Percentiles rank a stretch among this genome's conserved stretches.
These are phyloP conservation scores for Quercus lobata DNA, from an alignment of 331 rosid species.

Conservation along the genomic window DNA sequence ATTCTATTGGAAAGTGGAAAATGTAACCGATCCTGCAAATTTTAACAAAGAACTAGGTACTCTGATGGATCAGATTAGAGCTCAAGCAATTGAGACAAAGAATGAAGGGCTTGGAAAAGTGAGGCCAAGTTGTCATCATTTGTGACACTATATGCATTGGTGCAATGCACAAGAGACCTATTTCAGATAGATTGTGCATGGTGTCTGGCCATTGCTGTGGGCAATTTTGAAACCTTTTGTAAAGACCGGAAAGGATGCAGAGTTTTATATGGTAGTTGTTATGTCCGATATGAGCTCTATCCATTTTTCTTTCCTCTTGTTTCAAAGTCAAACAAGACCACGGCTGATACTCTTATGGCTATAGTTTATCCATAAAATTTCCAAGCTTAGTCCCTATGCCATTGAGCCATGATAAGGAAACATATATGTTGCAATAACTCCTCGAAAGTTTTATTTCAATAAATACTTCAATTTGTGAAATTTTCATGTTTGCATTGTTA, in stretches of 20 bases:
- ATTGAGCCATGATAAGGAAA: too few relatives aligned
- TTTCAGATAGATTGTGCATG: conserved; percentile 44
- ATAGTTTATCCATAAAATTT: conserved; percentile 32
- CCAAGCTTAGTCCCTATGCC: not conserved
- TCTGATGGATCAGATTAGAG: conserved; percentile 30
- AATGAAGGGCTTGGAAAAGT: conserved; percentile 57
- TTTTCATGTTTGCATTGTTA: too few relatives aligned
- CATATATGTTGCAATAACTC: too few relatives aligned
- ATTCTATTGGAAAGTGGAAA: conserved; percentile 38
- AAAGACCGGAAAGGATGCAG: conserved; percentile 47
- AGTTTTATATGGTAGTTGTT: conserved; percentile 58
- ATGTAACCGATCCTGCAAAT: conserved; percentile 47
- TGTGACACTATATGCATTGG: conserved; percentile 57
- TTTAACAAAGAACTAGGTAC: conserved; percentile 42
- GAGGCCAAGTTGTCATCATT: conserved; percentile 33
- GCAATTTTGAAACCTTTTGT: conserved; percentile 35
- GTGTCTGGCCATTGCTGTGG: conserved; percentile 63
- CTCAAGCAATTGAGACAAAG: conserved; percentile 31
- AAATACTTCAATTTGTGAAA: too few relatives aligned
- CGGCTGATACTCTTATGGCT: conserved; percentile 12
- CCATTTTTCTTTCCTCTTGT: conserved; percentile 61
- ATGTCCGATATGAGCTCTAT: conserved; percentile 66
- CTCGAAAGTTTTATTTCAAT: too few relatives aligned
- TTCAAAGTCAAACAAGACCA: conserved; percentile 18
- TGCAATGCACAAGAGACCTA: conserved; percentile 70